Evolutionary conservation across 169 alveolate genomes (phyloP).

Genomic region (Plasmodium reichenowi): DNA sequence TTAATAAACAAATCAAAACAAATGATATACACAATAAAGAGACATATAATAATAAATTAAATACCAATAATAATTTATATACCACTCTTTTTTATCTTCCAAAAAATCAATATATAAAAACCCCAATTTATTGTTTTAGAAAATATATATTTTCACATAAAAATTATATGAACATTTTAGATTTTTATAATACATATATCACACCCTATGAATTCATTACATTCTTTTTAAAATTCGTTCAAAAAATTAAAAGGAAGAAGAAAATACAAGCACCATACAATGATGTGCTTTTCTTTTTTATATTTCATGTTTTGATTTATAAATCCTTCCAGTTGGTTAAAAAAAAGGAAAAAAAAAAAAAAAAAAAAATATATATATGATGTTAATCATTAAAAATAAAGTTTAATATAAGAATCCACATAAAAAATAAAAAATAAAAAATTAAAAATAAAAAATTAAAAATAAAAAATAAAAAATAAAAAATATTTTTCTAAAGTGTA

Average conservation of each 20-base stretch:
- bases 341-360: slow-evolving; percentile 14
- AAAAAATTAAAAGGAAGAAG: slow-evolving; percentile 17
- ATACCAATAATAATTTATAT: too few species aligned
- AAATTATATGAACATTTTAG: slow-evolving; percentile 56
- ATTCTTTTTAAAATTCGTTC: slow-evolving; percentile 65
- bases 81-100: too few species aligned
- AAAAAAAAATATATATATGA: neutral
- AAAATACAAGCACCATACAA: slow-evolving; percentile 33
- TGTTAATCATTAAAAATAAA: too few species aligned
- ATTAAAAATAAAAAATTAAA: too few species aligned
- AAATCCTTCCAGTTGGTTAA: slow-evolving; percentile 27
- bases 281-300: slow-evolving; percentile 43
- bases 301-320: slow-evolving; percentile 35
- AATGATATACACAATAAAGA: too few species aligned
- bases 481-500: too few species aligned
- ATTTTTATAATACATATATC: slow-evolving; percentile 30
- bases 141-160: slow-evolving; percentile 19
- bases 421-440: too few species aligned
- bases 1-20: too few species aligned
- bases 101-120: slow-evolving; percentile 20
- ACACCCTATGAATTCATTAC: slow-evolving; percentile 52
- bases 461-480: too few species aligned
- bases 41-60: too few species aligned
- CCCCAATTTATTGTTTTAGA: slow-evolving; percentile 6
- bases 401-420: too few species aligned